Conservation (phyloP, 345 rosid species). For the Arabidopsis arenosa region DNA sequence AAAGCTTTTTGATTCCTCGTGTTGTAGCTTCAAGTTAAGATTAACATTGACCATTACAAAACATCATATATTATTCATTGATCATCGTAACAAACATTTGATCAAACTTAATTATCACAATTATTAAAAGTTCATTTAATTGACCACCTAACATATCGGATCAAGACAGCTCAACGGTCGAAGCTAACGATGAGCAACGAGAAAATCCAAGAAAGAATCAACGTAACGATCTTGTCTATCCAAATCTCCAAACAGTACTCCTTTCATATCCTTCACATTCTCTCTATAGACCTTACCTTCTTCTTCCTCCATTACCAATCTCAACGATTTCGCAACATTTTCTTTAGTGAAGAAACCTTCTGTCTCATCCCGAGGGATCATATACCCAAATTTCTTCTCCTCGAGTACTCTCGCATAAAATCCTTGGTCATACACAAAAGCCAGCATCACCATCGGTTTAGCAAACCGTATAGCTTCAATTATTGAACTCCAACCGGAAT, state of each 20-base stretch:
- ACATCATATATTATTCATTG: not conserved
- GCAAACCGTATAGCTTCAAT: conserved; percentile 44
- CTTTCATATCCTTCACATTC: conserved; percentile 45
- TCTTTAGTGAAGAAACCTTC: conserved; percentile 43
- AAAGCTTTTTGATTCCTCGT: no score
- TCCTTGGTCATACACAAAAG: not conserved
- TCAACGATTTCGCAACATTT: conserved; percentile 42
- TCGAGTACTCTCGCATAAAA: conserved; percentile 5
- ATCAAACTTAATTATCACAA: not conserved
- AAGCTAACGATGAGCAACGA: conserved; percentile 14
- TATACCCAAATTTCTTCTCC: conserved; percentile 33
- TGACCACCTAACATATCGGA: not conserved
- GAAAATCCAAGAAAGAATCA: conserved; percentile 15
- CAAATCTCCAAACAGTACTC: conserved; percentile 29
- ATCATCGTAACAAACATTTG: not conserved
- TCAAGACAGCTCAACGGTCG: not conserved
- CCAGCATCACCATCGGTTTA: not conserved
- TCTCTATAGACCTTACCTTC: conserved; percentile 47
- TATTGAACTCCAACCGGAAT: conserved; percentile 45
- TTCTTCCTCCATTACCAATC: conserved; percentile 45
- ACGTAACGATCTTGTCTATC: conserved; percentile 36
- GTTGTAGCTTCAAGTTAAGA: no score
- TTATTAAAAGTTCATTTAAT: not conserved
- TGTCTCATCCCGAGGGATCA: conserved; percentile 38
- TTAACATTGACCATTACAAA: not conserved